Percentiles rank a stretch among this genome's conserved stretches.
Conservation (phyloP, 1,139 yeast species). For the Candida buenavistaensis region DNA sequence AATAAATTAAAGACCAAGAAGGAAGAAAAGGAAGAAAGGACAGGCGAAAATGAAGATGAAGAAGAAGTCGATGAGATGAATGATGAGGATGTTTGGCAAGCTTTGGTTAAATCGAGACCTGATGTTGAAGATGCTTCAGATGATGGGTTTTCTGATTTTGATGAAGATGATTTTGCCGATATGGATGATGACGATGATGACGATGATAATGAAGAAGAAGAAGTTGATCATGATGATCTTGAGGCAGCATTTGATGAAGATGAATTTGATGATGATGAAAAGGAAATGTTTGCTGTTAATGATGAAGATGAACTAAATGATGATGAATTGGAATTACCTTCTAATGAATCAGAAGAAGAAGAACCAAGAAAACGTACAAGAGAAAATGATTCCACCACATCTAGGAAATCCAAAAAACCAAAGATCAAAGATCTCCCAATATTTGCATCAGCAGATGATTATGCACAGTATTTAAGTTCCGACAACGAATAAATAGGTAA, state of each 20-base stretch:
- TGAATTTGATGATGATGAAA: conserved; percentile 13
- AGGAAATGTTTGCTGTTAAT: conserved; percentile 8
- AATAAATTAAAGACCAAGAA: conserved; percentile 42
- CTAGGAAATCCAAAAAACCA: conserved; percentile 50
- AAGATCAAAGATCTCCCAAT: conserved; percentile 73
- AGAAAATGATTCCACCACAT: conserved; percentile 16
- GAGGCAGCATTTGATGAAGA: conserved; percentile 18
- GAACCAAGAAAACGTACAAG: conserved; percentile 24
- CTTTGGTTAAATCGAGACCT: conserved; percentile 81
- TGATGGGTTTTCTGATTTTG: conserved; percentile 49
- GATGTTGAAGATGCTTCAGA: conserved; percentile 62
- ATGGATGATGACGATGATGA: conserved; percentile 30
- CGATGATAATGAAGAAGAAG: conserved; percentile 18
- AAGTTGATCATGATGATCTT: conserved; percentile 16
- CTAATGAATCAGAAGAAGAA: conserved; percentile 15
- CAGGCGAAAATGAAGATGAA: conserved; percentile 30
- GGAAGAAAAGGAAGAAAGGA: conserved; percentile 18
- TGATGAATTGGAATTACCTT: conserved; percentile 1
- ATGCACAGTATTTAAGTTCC: conserved; percentile 70
- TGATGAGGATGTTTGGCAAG: conserved; percentile 88
- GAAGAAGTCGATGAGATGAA: conserved; percentile 58
- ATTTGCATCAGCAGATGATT: conserved; percentile 90
- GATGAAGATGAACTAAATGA: conserved; percentile 1
- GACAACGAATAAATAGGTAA: conserved; percentile 50
- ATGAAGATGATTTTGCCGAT: conserved; percentile 42